These are phyloP conservation scores for Lunasporangiospora selenospora DNA, from an alignment of 192 early-diverging fungal species.

Conservation along the genomic window DNA sequence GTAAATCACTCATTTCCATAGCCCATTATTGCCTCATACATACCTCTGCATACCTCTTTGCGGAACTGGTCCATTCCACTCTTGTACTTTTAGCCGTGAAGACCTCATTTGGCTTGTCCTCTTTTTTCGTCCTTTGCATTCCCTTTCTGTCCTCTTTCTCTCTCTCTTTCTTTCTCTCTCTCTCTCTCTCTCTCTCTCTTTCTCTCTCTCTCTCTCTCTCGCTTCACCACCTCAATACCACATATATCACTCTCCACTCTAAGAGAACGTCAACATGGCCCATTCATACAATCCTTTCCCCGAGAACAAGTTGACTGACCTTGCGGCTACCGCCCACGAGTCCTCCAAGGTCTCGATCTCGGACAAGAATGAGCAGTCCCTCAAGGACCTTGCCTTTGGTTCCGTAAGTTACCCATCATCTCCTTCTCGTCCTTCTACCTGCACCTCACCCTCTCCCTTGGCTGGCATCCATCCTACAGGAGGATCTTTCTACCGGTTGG, in stretches of 20 bases:
- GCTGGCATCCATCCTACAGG: too few species aligned
- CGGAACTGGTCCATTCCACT: too few species aligned
- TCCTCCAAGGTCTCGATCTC: conserved; percentile 39
- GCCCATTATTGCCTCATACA: too few species aligned
- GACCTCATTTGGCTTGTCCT: too few species aligned
- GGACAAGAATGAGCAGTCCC: conserved; percentile 44
- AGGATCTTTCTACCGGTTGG: too few species aligned
- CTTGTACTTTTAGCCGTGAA: too few species aligned
- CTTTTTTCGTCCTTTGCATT: conserved; percentile 6
- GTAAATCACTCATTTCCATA: conserved; percentile 5
- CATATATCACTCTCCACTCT: neutral
- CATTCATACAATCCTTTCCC: conserved; percentile 41
- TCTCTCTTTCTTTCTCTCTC: neutral
- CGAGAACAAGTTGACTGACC: conserved; percentile 39
- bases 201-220: neutral
- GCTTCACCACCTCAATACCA: neutral
- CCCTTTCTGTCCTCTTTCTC: neutral
- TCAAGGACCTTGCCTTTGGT: conserved; percentile 46
- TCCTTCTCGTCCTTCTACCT: too few species aligned
- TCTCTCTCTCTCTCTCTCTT: neutral
- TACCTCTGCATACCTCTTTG: too few species aligned
- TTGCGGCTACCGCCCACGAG: conserved; percentile 31
- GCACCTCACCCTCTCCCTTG: too few species aligned
- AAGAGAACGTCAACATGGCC: too few species aligned
- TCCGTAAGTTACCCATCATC: conserved; percentile 19